Evolutionary conservation across 345 rosid genomes (phyloP).

Genomic region (Conringia planisiliqua): DNA sequence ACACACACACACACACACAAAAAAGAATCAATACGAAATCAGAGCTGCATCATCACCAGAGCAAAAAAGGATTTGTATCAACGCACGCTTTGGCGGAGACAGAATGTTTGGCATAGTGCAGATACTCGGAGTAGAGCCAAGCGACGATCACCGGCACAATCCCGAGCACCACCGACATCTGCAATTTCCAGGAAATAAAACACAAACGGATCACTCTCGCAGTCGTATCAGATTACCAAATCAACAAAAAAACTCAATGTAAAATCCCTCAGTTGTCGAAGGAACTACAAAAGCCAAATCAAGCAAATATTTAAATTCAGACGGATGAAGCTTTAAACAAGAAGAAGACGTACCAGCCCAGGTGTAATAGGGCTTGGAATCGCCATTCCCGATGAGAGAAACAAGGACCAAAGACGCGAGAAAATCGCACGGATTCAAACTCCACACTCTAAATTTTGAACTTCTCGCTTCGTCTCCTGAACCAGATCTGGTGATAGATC

Average conservation of each 20-base stretch:
- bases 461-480: background rate
- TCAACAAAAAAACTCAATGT: background rate
- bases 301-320: conserved; percentile 17
- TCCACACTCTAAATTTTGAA: background rate
- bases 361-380: conserved; percentile 56
- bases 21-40: background rate
- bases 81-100: conserved; percentile 64
- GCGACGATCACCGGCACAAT: conserved; percentile 59
- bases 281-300: background rate
- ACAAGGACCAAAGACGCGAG: background rate
- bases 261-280: background rate
- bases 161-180: conserved; percentile 81
- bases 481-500: conserved; percentile 30
- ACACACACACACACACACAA: background rate
- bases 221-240: background rate
- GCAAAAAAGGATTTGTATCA: background rate
- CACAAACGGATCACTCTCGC: conserved; percentile 6
- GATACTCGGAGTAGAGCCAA: conserved; percentile 81
- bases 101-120: conserved; percentile 56
- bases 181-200: conserved; percentile 14
- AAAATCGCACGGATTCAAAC: conserved; percentile 6
- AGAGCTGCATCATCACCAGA: background rate
- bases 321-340: background rate
- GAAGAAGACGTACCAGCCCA: conserved; percentile 57
- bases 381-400: conserved; percentile 39